A percentile compares a stretch with the other conserved stretches of the same genome.
Conservation (phyloP, 169 alveolate species). For the Plasmodium gaboni region DNA sequence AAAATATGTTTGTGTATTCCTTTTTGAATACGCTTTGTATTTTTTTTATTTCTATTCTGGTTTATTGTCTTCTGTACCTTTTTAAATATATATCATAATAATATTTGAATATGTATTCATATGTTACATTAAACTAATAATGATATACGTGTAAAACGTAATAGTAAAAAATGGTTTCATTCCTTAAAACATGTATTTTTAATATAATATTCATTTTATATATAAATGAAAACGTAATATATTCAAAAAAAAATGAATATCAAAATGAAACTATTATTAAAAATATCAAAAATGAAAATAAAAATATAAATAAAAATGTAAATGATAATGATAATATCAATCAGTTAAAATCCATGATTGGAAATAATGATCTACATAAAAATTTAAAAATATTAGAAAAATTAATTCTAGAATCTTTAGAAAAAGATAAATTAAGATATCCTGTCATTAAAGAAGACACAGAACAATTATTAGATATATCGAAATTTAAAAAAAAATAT, state of each 20-base stretch:
- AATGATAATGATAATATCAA: constrained; percentile 4
- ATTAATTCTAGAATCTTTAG: constrained; percentile 21
- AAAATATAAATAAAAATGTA: no score
- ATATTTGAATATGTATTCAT: no score
- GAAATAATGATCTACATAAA: constrained; percentile 6
- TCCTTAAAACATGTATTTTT: neutral
- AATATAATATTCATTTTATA: neutral
- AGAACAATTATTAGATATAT: constrained; percentile 11
- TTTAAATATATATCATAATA: no score
- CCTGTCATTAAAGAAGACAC: constrained; percentile 17
- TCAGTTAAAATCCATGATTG: constrained; percentile 24
- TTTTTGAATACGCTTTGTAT: no score
- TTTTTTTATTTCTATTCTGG: no score
- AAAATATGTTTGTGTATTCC: no score
- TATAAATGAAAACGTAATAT: neutral
- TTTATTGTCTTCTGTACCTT: no score
- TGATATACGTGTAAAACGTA: neutral
- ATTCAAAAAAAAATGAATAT: neutral
- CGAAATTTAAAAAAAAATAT: constrained; percentile 17
- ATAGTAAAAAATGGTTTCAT: constrained; percentile 10
- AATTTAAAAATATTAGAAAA: constrained; percentile 39
- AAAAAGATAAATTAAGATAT: constrained; percentile 15
- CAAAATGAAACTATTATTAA: no score
- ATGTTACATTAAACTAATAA: no score
- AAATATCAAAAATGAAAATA: no score